A percentile compares a stretch with the other conserved stretches of the same genome.
phyloP scores from a whole-genome alignment of 2,329 filamentous ascomycete genomes.

The Fusarium torulosum region DNA sequence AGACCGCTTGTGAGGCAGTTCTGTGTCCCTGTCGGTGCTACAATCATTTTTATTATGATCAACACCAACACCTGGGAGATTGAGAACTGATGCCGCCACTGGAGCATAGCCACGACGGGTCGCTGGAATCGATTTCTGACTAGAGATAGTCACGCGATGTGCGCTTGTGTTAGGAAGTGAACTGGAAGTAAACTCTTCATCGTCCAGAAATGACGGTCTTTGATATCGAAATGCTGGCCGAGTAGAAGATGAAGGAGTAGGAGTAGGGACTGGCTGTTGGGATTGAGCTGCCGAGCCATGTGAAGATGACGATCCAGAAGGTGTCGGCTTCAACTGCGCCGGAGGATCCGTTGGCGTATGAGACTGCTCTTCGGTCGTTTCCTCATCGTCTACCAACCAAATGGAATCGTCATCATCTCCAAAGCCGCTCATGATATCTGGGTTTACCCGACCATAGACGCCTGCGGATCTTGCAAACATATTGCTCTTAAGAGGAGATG shows the following conservation, averaged over 20 bases:
- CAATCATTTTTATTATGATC: not conserved
- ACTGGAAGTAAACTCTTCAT: slow-evolving; percentile 33
- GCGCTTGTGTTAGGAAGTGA: not conserved
- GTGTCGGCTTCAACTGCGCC: slow-evolving; percentile 28
- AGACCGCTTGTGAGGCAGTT: not conserved
- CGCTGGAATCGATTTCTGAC: not conserved
- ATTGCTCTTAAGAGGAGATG: slow-evolving; percentile 44
- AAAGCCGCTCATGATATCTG: slow-evolving; percentile 50
- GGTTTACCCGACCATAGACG: slow-evolving; percentile 50
- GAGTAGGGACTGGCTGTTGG: slow-evolving; percentile 27
- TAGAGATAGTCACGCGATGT: slow-evolving; percentile 8
- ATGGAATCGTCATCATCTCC: slow-evolving; percentile 50
- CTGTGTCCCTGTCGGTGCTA: not conserved
- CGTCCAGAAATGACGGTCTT: slow-evolving; percentile 40
- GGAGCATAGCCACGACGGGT: slow-evolving; percentile 38
- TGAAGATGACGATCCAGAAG: slow-evolving; percentile 25
- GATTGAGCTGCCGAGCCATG: slow-evolving; percentile 5
- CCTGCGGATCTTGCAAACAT: slow-evolving; percentile 46
- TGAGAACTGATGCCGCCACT: slow-evolving; percentile 38
- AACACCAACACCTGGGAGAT: slow-evolving; percentile 28
- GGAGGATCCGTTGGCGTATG: not conserved
- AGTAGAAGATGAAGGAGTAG: slow-evolving; percentile 16
- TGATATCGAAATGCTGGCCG: slow-evolving; percentile 36
- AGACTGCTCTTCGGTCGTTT: slow-evolving; percentile 34
- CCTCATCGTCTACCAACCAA: slow-evolving; percentile 50